phyloP scores from a whole-genome alignment of 2,329 filamentous ascomycete genomes.

The Talaromyces sp. region DNA sequence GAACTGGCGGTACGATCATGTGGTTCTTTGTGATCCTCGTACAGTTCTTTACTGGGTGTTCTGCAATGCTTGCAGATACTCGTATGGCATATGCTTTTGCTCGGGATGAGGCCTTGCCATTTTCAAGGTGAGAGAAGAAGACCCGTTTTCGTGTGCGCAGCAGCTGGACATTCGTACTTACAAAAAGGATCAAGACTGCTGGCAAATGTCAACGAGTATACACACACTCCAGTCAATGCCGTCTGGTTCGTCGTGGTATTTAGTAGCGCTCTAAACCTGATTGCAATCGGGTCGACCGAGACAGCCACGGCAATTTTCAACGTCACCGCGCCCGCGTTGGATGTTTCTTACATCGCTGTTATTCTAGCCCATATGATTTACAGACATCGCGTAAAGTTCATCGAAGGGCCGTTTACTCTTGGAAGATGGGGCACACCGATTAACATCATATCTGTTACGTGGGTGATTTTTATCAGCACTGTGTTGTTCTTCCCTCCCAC shows the following conservation, averaged over 20 bases:
- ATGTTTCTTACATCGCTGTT: constrained; percentile 55
- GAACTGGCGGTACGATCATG: constrained; percentile 54
- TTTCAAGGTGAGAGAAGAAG: constrained; percentile 43
- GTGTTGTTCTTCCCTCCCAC: constrained; percentile 53
- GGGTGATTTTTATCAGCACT: constrained; percentile 59
- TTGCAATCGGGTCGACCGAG: constrained; percentile 40
- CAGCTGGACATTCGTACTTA: neutral
- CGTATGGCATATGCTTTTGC: constrained; percentile 60
- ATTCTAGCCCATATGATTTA: constrained; percentile 56
- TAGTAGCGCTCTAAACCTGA: constrained; percentile 48
- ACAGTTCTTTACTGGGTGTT: constrained; percentile 61
- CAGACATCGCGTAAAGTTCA: constrained; percentile 47
- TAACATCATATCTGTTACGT: constrained; percentile 53
- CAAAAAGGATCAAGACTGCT: constrained; percentile 37
- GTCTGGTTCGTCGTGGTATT: constrained; percentile 61
- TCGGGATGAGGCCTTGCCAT: constrained; percentile 56
- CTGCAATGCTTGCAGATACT: constrained; percentile 60
- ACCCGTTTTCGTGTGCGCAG: neutral
- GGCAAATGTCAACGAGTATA: constrained; percentile 48
- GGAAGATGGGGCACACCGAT: constrained; percentile 52
- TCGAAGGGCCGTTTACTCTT: constrained; percentile 55
- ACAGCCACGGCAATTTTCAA: constrained; percentile 48
- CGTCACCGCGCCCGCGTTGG: constrained; percentile 49
- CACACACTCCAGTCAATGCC: constrained; percentile 56
- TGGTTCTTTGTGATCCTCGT: constrained; percentile 60